Evolutionary conservation across 225 moss, liverwort and hornwort genomes (phyloP).

Genomic region (Polytrichum commune): DNA sequence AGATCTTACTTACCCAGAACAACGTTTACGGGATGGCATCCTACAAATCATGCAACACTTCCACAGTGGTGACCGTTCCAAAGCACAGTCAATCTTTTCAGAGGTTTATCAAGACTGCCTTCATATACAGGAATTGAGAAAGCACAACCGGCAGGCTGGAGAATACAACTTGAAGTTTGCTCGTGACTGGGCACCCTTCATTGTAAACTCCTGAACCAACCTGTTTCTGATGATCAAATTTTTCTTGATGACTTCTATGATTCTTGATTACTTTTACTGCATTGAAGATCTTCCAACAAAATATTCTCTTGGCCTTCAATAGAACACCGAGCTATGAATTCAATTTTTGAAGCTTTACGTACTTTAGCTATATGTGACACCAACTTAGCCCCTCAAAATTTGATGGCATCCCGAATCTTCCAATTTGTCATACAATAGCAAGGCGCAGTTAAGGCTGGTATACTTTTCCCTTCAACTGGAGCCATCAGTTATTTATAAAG

Average conservation of each 20-base stretch:
- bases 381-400: too few relatives aligned
- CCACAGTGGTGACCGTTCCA: slow-evolving; percentile 32
- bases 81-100: slow-evolving; percentile 38
- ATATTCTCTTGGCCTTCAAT: too few relatives aligned
- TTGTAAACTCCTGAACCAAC: slow-evolving; percentile 21
- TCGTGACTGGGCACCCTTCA: slow-evolving; percentile 68
- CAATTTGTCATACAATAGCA: too few relatives aligned
- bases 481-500: too few relatives aligned
- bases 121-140: slow-evolving; percentile 50
- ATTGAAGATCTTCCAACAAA: neutral
- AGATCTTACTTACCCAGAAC: slow-evolving; percentile 91
- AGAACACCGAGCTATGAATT: too few relatives aligned
- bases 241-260: neutral
- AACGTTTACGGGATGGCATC: slow-evolving; percentile 76
- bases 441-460: too few relatives aligned
- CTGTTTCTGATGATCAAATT: neutral
- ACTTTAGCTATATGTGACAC: too few relatives aligned
- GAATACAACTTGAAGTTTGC: slow-evolving; percentile 91
- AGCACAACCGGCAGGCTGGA: slow-evolving; percentile 60
- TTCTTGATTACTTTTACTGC: neutral
- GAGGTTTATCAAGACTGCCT: slow-evolving; percentile 68
- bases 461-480: too few relatives aligned
- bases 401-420: too few relatives aligned
- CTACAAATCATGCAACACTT: slow-evolving; percentile 53
- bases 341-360: too few relatives aligned